phyloP scores from a whole-genome alignment of 345 rosid genomes.

The Gossypium turneri region DNA sequence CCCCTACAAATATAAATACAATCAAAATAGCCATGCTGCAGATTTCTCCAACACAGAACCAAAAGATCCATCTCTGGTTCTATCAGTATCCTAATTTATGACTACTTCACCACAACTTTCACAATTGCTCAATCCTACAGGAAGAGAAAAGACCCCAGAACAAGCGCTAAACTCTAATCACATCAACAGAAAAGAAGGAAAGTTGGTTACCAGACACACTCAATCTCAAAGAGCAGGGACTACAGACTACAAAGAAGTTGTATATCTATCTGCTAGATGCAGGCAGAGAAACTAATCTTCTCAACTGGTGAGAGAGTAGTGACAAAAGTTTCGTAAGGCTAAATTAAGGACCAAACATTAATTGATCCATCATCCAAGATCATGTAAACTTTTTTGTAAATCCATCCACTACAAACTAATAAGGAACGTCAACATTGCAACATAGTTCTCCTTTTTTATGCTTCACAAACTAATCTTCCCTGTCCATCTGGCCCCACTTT shows the following conservation, averaged over 20 bases:
- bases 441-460: background rate
- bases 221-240: background rate
- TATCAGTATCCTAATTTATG: background rate
- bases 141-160: background rate
- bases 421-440: background rate
- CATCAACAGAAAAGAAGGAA: constrained; percentile 1
- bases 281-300: constrained; percentile 8
- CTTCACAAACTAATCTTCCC: background rate
- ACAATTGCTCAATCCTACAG: background rate
- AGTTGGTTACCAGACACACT: background rate
- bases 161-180: background rate
- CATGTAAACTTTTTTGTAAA: background rate
- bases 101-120: too few relatives aligned
- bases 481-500: background rate
- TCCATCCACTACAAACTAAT: background rate
- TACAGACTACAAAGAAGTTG: background rate
- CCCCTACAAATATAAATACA: background rate
- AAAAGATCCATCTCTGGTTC: background rate
- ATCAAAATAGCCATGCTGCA: background rate
- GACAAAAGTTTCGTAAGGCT: background rate
- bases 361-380: background rate
- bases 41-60: background rate
- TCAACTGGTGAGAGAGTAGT: background rate
- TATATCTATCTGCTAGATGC: background rate
- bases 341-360: background rate